Conservation (phyloP, 257 asterid species). For the Solanum virginianum region DNA sequence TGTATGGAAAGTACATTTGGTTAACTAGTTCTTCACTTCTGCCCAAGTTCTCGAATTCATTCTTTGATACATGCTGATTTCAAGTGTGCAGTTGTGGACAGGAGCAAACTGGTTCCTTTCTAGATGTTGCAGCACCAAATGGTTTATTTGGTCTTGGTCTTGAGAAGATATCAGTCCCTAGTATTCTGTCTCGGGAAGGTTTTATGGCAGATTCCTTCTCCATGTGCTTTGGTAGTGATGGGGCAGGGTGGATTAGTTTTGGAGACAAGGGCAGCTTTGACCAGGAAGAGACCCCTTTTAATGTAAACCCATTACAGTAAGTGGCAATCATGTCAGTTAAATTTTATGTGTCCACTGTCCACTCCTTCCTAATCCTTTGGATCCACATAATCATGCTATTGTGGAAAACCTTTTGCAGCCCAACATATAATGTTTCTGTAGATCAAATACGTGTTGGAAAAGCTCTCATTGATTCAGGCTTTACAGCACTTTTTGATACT, state of each 20-base stretch:
- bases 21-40: not conserved
- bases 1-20: not conserved
- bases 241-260: conserved; percentile 58
- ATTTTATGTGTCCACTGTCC: not conserved
- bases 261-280: conserved; percentile 83
- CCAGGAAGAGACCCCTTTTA: conserved; percentile 73
- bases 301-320: conserved; percentile 47
- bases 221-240: conserved; percentile 83
- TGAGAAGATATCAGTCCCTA: conserved; percentile 78
- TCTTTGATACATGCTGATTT: conserved; percentile 2
- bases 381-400: not conserved
- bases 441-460: conserved; percentile 62
- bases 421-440: conserved; percentile 42
- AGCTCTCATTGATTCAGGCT: conserved; percentile 30
- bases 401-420: conserved; percentile 36
- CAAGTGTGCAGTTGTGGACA: conserved; percentile 62
- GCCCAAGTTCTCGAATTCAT: not conserved
- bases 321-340: conserved; percentile 9
- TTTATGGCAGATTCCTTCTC: conserved; percentile 62
- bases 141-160: conserved; percentile 81
- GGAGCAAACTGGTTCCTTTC: conserved; percentile 74
- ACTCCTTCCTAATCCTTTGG: not conserved
- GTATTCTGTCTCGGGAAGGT: conserved; percentile 53
- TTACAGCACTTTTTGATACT: conserved; percentile 69
- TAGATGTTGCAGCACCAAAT: conserved; percentile 74